Evolutionary conservation across 2,329 filamentous ascomycete genomes (phyloP).

Genomic region (Monilinia laxa): DNA sequence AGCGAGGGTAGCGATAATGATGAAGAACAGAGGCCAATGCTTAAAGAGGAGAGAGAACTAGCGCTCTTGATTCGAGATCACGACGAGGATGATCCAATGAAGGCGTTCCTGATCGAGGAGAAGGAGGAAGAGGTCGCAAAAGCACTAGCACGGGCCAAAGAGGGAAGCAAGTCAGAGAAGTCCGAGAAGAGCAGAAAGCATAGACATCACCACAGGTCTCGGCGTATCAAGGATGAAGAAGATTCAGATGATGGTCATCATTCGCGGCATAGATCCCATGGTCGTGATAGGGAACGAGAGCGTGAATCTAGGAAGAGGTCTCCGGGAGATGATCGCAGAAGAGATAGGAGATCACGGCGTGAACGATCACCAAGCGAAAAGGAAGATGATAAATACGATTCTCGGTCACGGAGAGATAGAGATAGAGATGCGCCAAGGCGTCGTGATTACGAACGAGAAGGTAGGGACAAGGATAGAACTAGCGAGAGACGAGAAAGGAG

Average conservation of each 20-base stretch:
- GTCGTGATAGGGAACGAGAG: slow-evolving; percentile 1
- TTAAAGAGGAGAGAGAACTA: slow-evolving; percentile 82
- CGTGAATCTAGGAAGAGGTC: slow-evolving; percentile 18
- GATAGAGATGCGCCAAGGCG: slow-evolving; percentile 24
- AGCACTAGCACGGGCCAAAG: slow-evolving; percentile 58
- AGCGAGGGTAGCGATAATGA: slow-evolving; percentile 40
- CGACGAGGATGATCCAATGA: slow-evolving; percentile 98
- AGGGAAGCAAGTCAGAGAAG: slow-evolving; percentile 31
- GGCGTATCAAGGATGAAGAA: slow-evolving; percentile 25
- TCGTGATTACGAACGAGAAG: slow-evolving; percentile 13
- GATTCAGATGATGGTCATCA: slow-evolving; percentile 25
- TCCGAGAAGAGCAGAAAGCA: slow-evolving; percentile 32
- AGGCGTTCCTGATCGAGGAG: slow-evolving; percentile 81
- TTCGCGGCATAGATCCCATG: slow-evolving; percentile 28
- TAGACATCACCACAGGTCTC: slow-evolving; percentile 35
- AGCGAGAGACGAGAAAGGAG: slow-evolving; percentile 20
- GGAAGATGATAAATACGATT: slow-evolving; percentile 11
- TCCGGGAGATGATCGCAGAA: slow-evolving; percentile 22
- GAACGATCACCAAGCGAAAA: slow-evolving; percentile 20
- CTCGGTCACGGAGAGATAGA: slow-evolving; percentile 24
- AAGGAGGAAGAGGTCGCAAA: slow-evolving; percentile 85
- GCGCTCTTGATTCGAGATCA: slow-evolving; percentile 72
- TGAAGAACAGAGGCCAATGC: slow-evolving; percentile 55
- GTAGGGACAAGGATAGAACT: slow-evolving; percentile 3
- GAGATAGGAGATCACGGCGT: slow-evolving; percentile 10